A percentile compares a stretch with the other conserved stretches of the same genome.
These are phyloP conservation scores for Tylopilus plumbeoviolaceoides DNA, from an alignment of 768 basidiomycete species.

Conservation along the genomic window DNA sequence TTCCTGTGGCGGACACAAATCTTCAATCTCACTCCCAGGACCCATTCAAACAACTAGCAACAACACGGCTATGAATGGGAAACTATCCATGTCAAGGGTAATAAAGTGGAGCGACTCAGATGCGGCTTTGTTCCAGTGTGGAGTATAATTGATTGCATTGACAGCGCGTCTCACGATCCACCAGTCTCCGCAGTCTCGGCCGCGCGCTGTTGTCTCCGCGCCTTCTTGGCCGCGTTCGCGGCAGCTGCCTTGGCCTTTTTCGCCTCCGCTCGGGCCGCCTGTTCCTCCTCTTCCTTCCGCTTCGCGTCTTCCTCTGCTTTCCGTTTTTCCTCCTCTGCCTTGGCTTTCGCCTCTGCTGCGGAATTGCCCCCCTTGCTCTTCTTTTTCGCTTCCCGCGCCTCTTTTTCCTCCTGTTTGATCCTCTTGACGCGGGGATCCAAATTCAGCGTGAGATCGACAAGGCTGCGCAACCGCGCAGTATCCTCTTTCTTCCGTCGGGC, in stretches of 20 bases:
- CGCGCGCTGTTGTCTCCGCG: conserved; percentile 59
- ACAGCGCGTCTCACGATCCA: conserved; percentile 5
- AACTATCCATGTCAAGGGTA: conserved; percentile 2
- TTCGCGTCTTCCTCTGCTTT: conserved; percentile 70
- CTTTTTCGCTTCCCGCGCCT: conserved; percentile 90
- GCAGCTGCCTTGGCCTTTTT: conserved; percentile 84
- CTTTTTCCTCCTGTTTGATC: conserved; percentile 96
- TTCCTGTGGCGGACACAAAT: too few species aligned
- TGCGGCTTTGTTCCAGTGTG: not conserved
- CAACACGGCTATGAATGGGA: conserved; percentile 4
- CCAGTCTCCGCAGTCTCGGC: conserved; percentile 27
- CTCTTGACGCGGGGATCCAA: conserved; percentile 94
- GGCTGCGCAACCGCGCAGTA: conserved; percentile 76
- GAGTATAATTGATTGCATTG: not conserved
- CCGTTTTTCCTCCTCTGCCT: conserved; percentile 52
- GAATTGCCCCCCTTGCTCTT: conserved; percentile 42
- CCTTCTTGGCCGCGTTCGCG: conserved; percentile 90
- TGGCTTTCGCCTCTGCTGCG: conserved; percentile 46
- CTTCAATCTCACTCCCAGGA: not conserved
- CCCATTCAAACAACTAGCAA: conserved; percentile 5
- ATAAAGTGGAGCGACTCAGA: not conserved
- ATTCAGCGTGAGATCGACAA: conserved; percentile 83
- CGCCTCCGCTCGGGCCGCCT: conserved; percentile 65
- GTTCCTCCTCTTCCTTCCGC: conserved; percentile 82
- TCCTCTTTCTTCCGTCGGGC: conserved; percentile 97